Conservation (phyloP, 2,329 filamentous ascomycete species). For the Ophiocordyceps camponoti-leonardi region DNA sequence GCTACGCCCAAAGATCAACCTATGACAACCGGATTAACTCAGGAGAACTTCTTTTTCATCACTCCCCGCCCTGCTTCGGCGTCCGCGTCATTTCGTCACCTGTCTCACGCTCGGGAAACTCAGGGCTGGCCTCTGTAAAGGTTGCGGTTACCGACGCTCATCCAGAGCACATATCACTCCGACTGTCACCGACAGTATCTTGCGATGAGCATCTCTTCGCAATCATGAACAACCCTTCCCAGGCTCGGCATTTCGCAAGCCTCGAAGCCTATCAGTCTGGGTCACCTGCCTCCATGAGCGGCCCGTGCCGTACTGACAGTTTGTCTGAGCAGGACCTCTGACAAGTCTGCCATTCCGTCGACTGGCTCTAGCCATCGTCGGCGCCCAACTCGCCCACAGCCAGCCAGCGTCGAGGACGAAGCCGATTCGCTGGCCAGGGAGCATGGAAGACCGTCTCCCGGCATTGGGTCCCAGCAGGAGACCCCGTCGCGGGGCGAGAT, state of each 20-base stretch:
- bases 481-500: constrained; percentile 43
- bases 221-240: constrained; percentile 29
- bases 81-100: constrained; percentile 1
- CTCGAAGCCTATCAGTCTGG: constrained; percentile 20
- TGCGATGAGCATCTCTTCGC: constrained; percentile 8
- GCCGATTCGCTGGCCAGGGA: constrained; percentile 44
- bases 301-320: constrained; percentile 1
- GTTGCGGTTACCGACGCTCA: not conserved
- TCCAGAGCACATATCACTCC: not conserved
- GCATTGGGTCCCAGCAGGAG: constrained; percentile 28
- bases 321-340: constrained; percentile 6
- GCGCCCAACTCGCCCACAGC: constrained; percentile 32
- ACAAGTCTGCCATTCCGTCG: not conserved
- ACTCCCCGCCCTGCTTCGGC: not conserved
- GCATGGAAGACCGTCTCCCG: constrained; percentile 19
- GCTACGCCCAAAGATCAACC: not conserved
- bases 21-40: not conserved
- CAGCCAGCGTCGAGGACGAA: constrained; percentile 56
- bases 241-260: constrained; percentile 32
- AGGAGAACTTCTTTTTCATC: not conserved
- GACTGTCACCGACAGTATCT: not conserved
- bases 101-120: not conserved
- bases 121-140: not conserved
- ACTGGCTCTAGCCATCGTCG: not conserved
- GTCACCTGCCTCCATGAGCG: not conserved